Evolutionary conservation across 768 basidiomycete species (phyloP), one percentile per base, ranked within the genome.

Genomic region (Boletus eberwhitei): DNA sequence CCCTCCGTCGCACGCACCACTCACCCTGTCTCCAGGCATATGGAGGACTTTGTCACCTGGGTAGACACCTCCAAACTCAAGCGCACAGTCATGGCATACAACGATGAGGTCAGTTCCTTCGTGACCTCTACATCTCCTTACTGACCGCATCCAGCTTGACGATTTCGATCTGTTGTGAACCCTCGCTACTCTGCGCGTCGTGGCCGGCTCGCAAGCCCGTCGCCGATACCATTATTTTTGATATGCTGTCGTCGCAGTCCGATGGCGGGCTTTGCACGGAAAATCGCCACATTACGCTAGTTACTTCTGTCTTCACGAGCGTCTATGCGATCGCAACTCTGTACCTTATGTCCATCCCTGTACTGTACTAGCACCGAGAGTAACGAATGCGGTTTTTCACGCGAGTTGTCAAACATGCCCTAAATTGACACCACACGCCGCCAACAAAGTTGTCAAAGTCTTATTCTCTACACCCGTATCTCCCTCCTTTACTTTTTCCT

Each of bases 1-100:
- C 41, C 31, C 37, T 39, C 35, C 42, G 55, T 37, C 32, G 14
- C 41, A 48, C 11, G 5, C 32, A 21, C 24, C 24, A 57, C 55
- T 55, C 45, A 59, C 22, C 36, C 38, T 44, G 32, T 21, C 34
- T 26, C 22, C 54, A 91, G 96, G 64, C 90, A 93, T 61, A 95
- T 97, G 94, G 94, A 98, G 67, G 97, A 99, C 79, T 99, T 95
- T 73, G 93, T 98, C 42, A 99, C 97, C 35, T 99, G 97, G 97
- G 95, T 98, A 21, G 95, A 98, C 68, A 93, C 93, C 24, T 95
- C 92, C 61, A 96, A 96, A 70, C 82, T 98, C 68, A 98, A 96
- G 84, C 81, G 96, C 51, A 94, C 92, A 0, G 85, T 98, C 73
- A 88, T 94, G 89, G 74, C 78, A 55, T 99, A 99, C 79, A 99